Base-by-base conservation (phyloP, 495 filamentous ascomycete species). In the Copromyces sp. region DNA sequence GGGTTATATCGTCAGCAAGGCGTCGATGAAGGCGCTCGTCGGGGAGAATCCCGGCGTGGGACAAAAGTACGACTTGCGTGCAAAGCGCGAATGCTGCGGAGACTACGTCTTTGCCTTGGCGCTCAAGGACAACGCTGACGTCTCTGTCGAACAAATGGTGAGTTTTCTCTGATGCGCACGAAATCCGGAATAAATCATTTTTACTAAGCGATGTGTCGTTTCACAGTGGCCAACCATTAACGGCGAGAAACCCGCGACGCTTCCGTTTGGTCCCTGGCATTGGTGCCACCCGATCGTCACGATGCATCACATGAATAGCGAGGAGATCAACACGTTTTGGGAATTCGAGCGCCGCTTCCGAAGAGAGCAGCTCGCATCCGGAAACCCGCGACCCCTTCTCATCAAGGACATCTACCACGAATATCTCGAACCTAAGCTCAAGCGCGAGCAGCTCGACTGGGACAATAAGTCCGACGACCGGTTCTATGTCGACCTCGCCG, bases 31-130 rank as follows among this genome's bases (percentile, higher is more conserved):
- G 68, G 78, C 85, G 41, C 77, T 85, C n/a, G 78, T 76, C 2
- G 83, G 83, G 76, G 72, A 81, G 5, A 68, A 82, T 45, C 74
- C 76, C 12, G 80, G 81, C 12, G 75, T 89, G 53, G 86, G 77
- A 1, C 81, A 81, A 65, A 80, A 83, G 71, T 85, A 86, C 68
- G 88, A 92, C 76, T 74, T 79, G n/a, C 83, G 80, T 68, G 88
- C 88, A 0, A 82, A 84, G 70, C 73, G 74, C 9, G 85, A 89
- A 69, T 93, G 91, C 83, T 92, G 90, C 61, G 91, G 92, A 3
- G 92, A 93, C 77, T 86, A 87, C 72, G 82, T 92, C 5, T 81
- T 93, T 44, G 85, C 86, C 38, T 81, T 86, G 69, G 87, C 88
- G 1, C 77, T 93, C 61, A 81, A 83, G 38, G 87, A 90, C 68